Conservation (phyloP, 352 stramenopile genomes). For the Phytophthora tubulina region DNA sequence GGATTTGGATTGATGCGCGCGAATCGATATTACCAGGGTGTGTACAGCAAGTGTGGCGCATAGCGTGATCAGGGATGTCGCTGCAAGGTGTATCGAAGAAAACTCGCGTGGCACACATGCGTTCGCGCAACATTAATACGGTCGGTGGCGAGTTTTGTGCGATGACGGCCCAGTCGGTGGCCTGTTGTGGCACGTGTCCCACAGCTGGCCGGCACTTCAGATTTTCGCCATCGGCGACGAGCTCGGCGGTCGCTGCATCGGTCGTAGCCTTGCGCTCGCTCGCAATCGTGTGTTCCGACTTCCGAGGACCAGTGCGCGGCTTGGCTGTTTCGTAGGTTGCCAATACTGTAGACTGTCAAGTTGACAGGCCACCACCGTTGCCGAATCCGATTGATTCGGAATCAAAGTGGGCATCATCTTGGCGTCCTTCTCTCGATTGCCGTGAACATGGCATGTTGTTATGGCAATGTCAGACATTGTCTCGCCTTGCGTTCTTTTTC, state of each 20-base stretch:
- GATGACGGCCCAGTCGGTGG: slow-evolving; percentile 15
- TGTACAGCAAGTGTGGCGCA: slow-evolving; percentile 18
- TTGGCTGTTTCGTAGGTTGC: not conserved
- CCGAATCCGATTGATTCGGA: no score
- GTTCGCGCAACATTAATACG: not conserved
- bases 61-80: slow-evolving; percentile 19
- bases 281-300: not conserved
- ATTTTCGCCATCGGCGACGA: slow-evolving; percentile 22
- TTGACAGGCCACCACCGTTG: no score
- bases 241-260: slow-evolving; percentile 22
- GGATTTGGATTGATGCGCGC: slow-evolving; percentile 5
- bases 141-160: slow-evolving; percentile 8
- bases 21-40: slow-evolving; percentile 23
- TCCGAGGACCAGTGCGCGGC: not conserved
- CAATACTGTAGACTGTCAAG: no score
- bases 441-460: slow-evolving; percentile 18
- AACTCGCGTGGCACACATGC: slow-evolving; percentile 19
- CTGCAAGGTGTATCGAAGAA: slow-evolving; percentile 15
- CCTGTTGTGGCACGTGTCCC: slow-evolving; percentile 24
- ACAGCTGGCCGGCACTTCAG: slow-evolving; percentile 17
- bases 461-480: not conserved
- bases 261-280: slow-evolving; percentile 24
- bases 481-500: slow-evolving; percentile 17
- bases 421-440: slow-evolving; percentile 1
- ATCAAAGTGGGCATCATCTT: slow-evolving; percentile 18